Conservation (phyloP, 768 basidiomycete species). For the Hysterangium stoloniferum region DNA sequence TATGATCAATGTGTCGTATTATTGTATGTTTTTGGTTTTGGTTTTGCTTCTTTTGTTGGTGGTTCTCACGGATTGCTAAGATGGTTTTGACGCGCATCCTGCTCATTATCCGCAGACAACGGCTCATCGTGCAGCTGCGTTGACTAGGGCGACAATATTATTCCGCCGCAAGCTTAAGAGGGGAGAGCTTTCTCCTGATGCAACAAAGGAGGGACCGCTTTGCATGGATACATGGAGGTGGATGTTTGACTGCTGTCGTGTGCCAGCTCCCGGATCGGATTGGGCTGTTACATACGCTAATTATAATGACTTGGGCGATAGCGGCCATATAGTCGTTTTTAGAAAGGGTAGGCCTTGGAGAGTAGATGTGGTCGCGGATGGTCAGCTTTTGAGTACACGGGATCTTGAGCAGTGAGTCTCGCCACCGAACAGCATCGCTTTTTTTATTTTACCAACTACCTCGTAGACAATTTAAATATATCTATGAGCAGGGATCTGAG, state of each 20-base stretch:
- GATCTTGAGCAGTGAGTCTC: slow-evolving; percentile 55
- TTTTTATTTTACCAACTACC: no score
- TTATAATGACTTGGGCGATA: slow-evolving; percentile 45
- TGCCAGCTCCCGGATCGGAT: slow-evolving; percentile 70
- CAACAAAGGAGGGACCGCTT: slow-evolving; percentile 56
- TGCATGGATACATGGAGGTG: slow-evolving; percentile 90
- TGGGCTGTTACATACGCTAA: slow-evolving; percentile 67
- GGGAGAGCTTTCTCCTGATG: slow-evolving; percentile 58
- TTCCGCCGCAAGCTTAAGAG: slow-evolving; percentile 64
- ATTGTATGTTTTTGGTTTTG: neutral
- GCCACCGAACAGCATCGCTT: neutral
- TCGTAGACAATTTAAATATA: slow-evolving; percentile 61
- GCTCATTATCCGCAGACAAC: slow-evolving; percentile 48
- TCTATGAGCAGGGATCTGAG: slow-evolving; percentile 54
- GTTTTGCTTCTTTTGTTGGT: neutral
- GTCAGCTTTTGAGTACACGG: slow-evolving; percentile 49
- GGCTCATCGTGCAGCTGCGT: slow-evolving; percentile 59
- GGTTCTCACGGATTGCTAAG: slow-evolving; percentile 27
- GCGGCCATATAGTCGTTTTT: slow-evolving; percentile 80
- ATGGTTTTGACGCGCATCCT: slow-evolving; percentile 70
- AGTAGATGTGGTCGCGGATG: slow-evolving; percentile 50
- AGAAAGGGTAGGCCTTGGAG: slow-evolving; percentile 83
- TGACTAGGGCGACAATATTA: slow-evolving; percentile 64
- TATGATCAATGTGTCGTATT: slow-evolving; percentile 10
- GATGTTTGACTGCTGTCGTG: slow-evolving; percentile 89